Conservation (phyloP, 2,329 filamentous ascomycete genomes). For the Hypoxylon sp. region DNA sequence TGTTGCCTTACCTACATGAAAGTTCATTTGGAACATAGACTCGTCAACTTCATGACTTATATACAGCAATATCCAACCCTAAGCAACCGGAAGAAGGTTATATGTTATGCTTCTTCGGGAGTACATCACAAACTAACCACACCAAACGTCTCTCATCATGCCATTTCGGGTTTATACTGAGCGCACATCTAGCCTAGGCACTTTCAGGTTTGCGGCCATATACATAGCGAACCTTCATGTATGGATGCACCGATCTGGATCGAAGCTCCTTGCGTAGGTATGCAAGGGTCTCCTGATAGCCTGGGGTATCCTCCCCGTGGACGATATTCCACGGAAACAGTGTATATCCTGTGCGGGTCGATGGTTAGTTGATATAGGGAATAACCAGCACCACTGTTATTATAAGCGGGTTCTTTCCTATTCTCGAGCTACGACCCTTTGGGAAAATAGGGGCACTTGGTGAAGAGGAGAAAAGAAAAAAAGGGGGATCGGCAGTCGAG, state of each 20-base stretch:
- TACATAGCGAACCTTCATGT: slow-evolving; percentile 46
- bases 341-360: slow-evolving; percentile 42
- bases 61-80: not conserved
- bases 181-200: not conserved
- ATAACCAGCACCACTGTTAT: not conserved
- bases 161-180: not conserved
- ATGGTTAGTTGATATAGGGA: not conserved
- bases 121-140: not conserved
- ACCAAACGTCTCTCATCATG: not conserved
- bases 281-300: slow-evolving; percentile 46
- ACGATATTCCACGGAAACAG: slow-evolving; percentile 49
- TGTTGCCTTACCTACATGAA: not conserved
- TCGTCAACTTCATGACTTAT: not conserved
- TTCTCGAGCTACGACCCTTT: not conserved
- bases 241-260: slow-evolving; percentile 45
- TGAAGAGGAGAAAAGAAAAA: too few relatives aligned
- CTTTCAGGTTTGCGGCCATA: slow-evolving; percentile 46
- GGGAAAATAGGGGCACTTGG: not conserved
- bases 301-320: slow-evolving; percentile 45
- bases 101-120: not conserved
- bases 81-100: not conserved
- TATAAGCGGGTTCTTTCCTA: too few relatives aligned
- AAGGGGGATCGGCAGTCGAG: not conserved
- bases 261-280: slow-evolving; percentile 47
- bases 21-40: not conserved